Base-by-base conservation (phyloP, 352 stramenopile genomes). In the Globisporangium megalacanthum region DNA sequence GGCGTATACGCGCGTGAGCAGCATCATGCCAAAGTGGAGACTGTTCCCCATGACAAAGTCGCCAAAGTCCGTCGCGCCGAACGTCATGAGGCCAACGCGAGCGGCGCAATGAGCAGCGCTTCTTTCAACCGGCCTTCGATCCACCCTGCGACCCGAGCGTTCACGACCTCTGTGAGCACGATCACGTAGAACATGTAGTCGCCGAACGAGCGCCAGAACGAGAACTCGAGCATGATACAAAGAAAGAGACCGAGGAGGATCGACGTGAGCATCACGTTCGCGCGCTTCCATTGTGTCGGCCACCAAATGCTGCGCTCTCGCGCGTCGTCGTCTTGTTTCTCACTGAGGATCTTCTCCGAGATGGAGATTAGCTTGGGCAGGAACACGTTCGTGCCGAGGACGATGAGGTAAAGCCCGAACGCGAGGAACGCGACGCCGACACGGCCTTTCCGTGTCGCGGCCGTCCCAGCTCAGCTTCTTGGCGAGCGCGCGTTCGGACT, bases 181-280 rank as follows among this genome's bases (percentile, higher is more conserved):
- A 98, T 97, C 8, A 98, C 90, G 62, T 97, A 97, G 75, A 97
- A 99, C 65, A 99, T 97, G 69, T 98, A 97, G 51, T 83, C 72
- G 15, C 93, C 94, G 63, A 98, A 99, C 10, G 86, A 77, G 47
- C 76, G 77, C 96, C 95, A 99, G 61, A 98, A 98, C 15, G 92
- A 98, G 49, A 98, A 96, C 68, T 99, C 96, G 15, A 98, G 73
- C 68, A 98, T 86, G 7, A 98, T 65, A 8, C 97, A 86, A 39
- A 98, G 79, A 31, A 98, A 97, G 6, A 99, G 69, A 6, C 82
- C 88, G 15, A 98, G 80, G 11, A 95, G 54, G 39, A 98, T 82
- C 25, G 83, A 97, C n/a, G 86, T 88, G 62, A 97, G 97, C 14
- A 98, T 86, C 64, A 99, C 86, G 60, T 98, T 98, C 29, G 87